Evolutionary conservation across 306 rosid genomes (phyloP).

Genomic region (Potentilla sterilis): DNA sequence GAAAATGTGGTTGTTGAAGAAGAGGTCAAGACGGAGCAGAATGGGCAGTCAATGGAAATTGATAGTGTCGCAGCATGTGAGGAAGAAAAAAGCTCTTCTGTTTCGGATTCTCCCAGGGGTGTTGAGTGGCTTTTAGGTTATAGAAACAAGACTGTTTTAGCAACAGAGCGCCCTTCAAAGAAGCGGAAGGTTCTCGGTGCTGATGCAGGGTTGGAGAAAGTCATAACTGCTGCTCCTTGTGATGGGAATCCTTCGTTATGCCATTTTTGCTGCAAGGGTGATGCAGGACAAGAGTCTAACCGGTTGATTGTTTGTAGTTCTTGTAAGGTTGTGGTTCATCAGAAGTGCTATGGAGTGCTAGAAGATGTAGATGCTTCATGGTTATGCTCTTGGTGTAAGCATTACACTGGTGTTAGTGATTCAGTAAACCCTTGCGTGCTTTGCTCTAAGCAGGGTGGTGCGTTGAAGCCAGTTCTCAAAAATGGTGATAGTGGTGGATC

Average conservation of each 20-base stretch:
- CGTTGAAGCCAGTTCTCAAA: slow-evolving; percentile 63
- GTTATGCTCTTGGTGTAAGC: slow-evolving; percentile 89
- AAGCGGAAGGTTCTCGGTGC: slow-evolving; percentile 76
- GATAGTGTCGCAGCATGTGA: slow-evolving; percentile 36
- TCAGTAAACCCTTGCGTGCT: slow-evolving; percentile 66
- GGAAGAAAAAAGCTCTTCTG: slow-evolving; percentile 24
- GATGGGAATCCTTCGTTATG: slow-evolving; percentile 58
- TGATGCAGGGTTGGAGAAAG: slow-evolving; percentile 87
- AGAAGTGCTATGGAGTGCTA: slow-evolving; percentile 75
- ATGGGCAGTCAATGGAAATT: slow-evolving; percentile 29
- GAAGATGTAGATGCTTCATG: slow-evolving; percentile 52
- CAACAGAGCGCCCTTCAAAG: slow-evolving; percentile 90
- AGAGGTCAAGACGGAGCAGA: slow-evolving; percentile 30
- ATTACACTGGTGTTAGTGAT: slow-evolving; percentile 40
- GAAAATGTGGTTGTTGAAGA: slow-evolving; percentile 23
- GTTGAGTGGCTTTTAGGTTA: slow-evolving; percentile 86
- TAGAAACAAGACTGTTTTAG: slow-evolving; percentile 58
- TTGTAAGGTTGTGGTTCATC: slow-evolving; percentile 81
- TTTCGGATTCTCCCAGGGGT: slow-evolving; percentile 31
- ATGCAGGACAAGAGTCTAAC: slow-evolving; percentile 40
- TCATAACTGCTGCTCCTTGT: slow-evolving; percentile 49
- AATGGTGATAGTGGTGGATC: slow-evolving; percentile 36
- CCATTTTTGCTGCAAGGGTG: slow-evolving; percentile 72
- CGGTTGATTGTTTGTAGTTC: slow-evolving; percentile 54
- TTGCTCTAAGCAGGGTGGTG: slow-evolving; percentile 92